Conservation (phyloP, 2,329 filamentous ascomycete genomes). For the Fusarium newnesense region DNA sequence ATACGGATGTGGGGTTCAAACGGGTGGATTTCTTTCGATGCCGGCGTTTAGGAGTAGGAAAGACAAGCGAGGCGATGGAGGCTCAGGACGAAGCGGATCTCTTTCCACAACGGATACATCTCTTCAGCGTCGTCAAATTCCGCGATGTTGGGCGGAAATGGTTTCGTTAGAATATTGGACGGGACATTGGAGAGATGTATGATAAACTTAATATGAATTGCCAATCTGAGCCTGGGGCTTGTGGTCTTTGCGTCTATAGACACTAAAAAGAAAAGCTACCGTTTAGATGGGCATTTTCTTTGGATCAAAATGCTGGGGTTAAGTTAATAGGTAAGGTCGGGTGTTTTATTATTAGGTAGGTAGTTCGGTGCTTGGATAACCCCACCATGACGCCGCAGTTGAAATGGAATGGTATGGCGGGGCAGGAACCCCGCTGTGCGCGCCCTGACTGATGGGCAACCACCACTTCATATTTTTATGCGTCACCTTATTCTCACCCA, state of each 20-base stretch:
- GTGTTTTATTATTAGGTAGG: background rate
- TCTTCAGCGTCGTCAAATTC: constrained; percentile 10
- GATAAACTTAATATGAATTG: constrained; percentile 32
- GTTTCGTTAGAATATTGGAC: constrained; percentile 22
- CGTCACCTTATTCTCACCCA: constrained; percentile 38
- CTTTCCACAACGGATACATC: constrained; percentile 22
- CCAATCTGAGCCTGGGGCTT: background rate
- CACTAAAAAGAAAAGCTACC: background rate
- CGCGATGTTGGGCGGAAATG: background rate
- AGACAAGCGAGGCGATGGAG: constrained; percentile 34
- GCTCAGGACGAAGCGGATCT: constrained; percentile 11
- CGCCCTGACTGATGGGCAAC: constrained; percentile 21
- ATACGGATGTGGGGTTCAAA: constrained; percentile 23
- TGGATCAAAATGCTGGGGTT: background rate
- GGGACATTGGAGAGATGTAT: constrained; percentile 19
- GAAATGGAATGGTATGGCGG: constrained; percentile 37
- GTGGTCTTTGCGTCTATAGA: background rate
- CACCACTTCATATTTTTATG: constrained; percentile 38
- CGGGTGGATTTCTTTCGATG: constrained; percentile 30
- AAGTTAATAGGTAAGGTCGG: background rate
- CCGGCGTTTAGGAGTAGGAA: constrained; percentile 36
- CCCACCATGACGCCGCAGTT: constrained; percentile 40
- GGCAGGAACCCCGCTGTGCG: constrained; percentile 39
- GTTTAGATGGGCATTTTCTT: background rate
- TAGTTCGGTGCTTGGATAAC: constrained; percentile 11